A percentile compares a stretch with the other conserved stretches of the same genome.
These are phyloP conservation scores for Fusarium stilboides DNA, from an alignment of 2,329 filamentous ascomycete genomes.

Conservation along the genomic window DNA sequence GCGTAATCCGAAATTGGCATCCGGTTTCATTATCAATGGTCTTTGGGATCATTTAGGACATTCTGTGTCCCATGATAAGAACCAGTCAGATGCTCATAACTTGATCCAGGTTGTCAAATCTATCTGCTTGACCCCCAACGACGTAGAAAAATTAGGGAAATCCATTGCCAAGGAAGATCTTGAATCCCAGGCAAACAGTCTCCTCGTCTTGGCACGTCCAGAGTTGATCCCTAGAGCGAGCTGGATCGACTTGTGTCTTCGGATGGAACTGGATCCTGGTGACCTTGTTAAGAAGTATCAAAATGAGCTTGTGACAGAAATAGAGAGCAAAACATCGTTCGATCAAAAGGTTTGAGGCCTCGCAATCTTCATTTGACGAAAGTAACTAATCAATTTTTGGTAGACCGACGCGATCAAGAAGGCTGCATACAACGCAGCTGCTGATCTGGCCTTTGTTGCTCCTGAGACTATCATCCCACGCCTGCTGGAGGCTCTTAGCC, in stretches of 20 bases:
- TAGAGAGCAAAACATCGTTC: conserved; percentile 66
- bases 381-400: conserved; percentile 22
- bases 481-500: conserved; percentile 80
- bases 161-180: conserved; percentile 65
- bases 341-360: conserved; percentile 66
- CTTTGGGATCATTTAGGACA: conserved; percentile 85
- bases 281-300: conserved; percentile 77
- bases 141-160: conserved; percentile 60
- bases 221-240: conserved; percentile 82
- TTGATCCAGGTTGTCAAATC: conserved; percentile 74
- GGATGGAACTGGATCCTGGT: conserved; percentile 86
- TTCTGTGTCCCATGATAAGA: conserved; percentile 80
- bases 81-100: conserved; percentile 76
- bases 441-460: conserved; percentile 93
- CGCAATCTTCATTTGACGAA: neutral
- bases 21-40: conserved; percentile 76
- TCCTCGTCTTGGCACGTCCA: conserved; percentile 83
- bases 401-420: conserved; percentile 64
- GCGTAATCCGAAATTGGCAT: conserved; percentile 70
- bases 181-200: conserved; percentile 79
- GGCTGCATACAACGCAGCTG: conserved; percentile 87
- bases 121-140: conserved; percentile 73
- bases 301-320: conserved; percentile 76
- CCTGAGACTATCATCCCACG: conserved; percentile 84
- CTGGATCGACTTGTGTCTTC: conserved; percentile 92